phyloP scores from a whole-genome alignment of 208 protist species.

The Acanthamoeba royreba region DNA sequence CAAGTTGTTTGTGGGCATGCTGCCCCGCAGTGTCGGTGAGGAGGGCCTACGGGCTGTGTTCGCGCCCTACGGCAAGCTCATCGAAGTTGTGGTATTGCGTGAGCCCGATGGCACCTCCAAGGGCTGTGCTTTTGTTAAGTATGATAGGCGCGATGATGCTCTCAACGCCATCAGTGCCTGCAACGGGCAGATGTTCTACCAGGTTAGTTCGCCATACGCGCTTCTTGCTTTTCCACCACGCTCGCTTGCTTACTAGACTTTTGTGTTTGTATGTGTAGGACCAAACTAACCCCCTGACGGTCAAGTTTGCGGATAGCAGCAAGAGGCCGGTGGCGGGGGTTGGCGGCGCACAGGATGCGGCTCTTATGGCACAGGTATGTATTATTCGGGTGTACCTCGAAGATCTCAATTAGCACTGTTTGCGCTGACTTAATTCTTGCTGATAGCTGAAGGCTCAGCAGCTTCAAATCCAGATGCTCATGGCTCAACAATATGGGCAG shows the following conservation, averaged over 20 bases:
- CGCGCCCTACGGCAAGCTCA: constrained; percentile 63
- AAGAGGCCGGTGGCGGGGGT: background rate
- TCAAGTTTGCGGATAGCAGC: constrained; percentile 68
- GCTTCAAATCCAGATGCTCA: background rate
- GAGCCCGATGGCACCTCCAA: constrained; percentile 64
- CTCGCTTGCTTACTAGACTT: background rate
- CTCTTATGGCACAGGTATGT: background rate
- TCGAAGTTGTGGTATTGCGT: constrained; percentile 59
- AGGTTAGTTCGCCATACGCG: background rate
- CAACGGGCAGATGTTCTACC: constrained; percentile 47
- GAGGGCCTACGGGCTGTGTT: constrained; percentile 63
- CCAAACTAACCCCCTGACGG: constrained; percentile 49
- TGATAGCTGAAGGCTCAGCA: background rate
- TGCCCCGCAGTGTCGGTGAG: constrained; percentile 58
- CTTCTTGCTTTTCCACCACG: background rate
- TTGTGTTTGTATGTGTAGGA: background rate
- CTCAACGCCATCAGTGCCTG: constrained; percentile 65
- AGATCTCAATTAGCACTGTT: background rate
- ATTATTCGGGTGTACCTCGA: background rate
- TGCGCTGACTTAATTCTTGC: background rate
- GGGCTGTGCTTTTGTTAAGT: constrained; percentile 79
- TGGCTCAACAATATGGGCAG: background rate
- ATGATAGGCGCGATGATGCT: constrained; percentile 51
- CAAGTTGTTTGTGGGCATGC: constrained; percentile 80
- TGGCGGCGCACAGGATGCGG: background rate